phyloP scores from a whole-genome alignment of 306 rosid genomes.

The Quercus wislizeni region DNA sequence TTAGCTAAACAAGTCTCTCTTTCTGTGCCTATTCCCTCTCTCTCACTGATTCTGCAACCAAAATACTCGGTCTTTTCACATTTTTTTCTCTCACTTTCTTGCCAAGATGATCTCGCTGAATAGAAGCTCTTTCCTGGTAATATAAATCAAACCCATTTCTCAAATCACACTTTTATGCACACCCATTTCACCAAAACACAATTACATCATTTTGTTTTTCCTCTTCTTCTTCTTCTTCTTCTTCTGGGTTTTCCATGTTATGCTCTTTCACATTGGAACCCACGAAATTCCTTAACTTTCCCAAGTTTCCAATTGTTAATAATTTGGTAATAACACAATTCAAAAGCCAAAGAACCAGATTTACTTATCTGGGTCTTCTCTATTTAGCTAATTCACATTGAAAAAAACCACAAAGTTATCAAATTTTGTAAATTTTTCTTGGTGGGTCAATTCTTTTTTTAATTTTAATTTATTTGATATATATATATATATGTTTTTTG shows the following conservation, averaged over 20 bases:
- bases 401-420: not conserved
- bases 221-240: too few relatives aligned
- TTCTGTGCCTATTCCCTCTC: not conserved
- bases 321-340: not conserved
- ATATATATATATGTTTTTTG: not conserved
- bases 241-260: not conserved
- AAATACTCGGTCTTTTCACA: conserved; percentile 33
- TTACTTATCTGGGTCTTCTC: conserved; percentile 12
- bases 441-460: not conserved
- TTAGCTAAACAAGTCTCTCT: conserved; percentile 4
- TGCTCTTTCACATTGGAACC: conserved; percentile 19
- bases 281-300: conserved; percentile 6
- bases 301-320: not conserved
- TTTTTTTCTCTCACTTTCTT: conserved; percentile 8
- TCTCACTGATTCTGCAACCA: not conserved
- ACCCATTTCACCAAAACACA: conserved; percentile 6
- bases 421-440: not conserved
- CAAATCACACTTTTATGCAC: conserved; percentile 11
- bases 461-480: not conserved
- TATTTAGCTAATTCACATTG: not conserved
- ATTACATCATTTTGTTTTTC: too few relatives aligned
- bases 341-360: conserved; percentile 1
- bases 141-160: conserved; percentile 17
- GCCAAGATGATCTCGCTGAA: conserved; percentile 48
- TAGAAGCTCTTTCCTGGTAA: conserved; percentile 59